Evolutionary conservation across 768 basidiomycete species (phyloP).

Genomic region (Cubamyces sp.): DNA sequence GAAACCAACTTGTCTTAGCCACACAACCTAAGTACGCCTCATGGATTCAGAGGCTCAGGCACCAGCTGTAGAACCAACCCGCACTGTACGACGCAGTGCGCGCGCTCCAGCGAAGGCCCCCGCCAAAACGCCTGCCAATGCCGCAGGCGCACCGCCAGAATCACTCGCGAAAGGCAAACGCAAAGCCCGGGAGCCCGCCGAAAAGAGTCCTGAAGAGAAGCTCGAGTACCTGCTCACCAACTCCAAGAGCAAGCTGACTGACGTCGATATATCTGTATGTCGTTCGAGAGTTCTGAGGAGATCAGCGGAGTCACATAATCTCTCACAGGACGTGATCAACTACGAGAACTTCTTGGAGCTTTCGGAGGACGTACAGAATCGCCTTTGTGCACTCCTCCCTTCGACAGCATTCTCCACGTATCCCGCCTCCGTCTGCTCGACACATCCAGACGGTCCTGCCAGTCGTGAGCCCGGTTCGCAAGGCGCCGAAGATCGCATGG

Average conservation of each 20-base stretch:
- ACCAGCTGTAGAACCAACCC: neutral
- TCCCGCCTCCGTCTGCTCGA: constrained; percentile 23
- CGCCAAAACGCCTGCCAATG: neutral
- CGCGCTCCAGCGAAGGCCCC: constrained; percentile 18
- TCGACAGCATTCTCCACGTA: constrained; percentile 34
- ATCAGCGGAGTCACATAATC: neutral
- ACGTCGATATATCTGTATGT: constrained; percentile 51
- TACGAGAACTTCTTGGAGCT: constrained; percentile 33
- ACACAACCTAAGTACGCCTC: neutral
- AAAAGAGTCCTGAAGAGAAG: constrained; percentile 39
- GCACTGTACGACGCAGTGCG: constrained; percentile 19
- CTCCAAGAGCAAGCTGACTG: constrained; percentile 52
- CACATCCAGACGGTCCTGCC: constrained; percentile 31
- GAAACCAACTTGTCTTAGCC: neutral
- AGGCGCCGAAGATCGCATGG: constrained; percentile 10
- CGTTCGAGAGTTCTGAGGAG: neutral
- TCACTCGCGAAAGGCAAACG: constrained; percentile 8
- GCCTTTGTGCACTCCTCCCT: constrained; percentile 34
- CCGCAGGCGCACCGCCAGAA: neutral
- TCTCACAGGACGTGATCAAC: constrained; percentile 28
- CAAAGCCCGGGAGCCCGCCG: constrained; percentile 16
- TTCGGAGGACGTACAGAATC: constrained; percentile 31
- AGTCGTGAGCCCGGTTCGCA: neutral
- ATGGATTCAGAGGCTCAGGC: neutral
- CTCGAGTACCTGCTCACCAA: constrained; percentile 47